Evolutionary conservation across 371 early-diverging fungal genomes (phyloP).

Genomic region (Actinomortierella ambigua): DNA sequence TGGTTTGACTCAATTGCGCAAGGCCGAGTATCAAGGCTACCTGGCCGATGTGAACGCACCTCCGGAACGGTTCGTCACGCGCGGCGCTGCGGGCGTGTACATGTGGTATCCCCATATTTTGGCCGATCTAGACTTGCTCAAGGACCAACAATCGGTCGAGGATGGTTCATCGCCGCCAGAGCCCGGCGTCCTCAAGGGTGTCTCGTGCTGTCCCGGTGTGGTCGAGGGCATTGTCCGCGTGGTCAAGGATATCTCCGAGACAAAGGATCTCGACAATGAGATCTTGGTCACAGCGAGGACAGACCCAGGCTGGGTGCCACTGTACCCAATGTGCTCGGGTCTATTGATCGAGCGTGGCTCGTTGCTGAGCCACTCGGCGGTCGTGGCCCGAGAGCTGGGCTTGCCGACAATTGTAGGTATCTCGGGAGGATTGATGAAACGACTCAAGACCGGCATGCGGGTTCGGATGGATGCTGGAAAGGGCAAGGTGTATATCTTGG

Average conservation of each 20-base stretch:
- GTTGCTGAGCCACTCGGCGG: slow-evolving; percentile 45
- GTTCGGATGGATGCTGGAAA: slow-evolving; percentile 46
- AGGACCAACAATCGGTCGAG: slow-evolving; percentile 35
- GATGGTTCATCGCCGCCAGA: slow-evolving; percentile 48
- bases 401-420: slow-evolving; percentile 48
- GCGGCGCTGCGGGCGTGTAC: slow-evolving; percentile 44
- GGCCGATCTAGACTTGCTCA: slow-evolving; percentile 42
- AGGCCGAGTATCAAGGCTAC: slow-evolving; percentile 38
- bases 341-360: slow-evolving; percentile 48
- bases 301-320: slow-evolving; percentile 49
- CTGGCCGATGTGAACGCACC: slow-evolving; percentile 35
- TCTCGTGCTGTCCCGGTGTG: slow-evolving; percentile 43
- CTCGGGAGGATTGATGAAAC: slow-evolving; percentile 46
- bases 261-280: slow-evolving; percentile 36
- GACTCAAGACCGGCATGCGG: slow-evolving; percentile 38
- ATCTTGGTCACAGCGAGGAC: slow-evolving; percentile 47
- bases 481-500: slow-evolving; percentile 43
- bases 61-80: slow-evolving; percentile 40
- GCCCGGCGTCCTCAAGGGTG: slow-evolving; percentile 46
- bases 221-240: slow-evolving; percentile 43
- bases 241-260: slow-evolving; percentile 43
- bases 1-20: slow-evolving; percentile 34
- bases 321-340: slow-evolving; percentile 47
- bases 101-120: slow-evolving; percentile 48
- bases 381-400: slow-evolving; percentile 46